Evolutionary conservation across 352 stramenopile species (phyloP).

Genomic region (Pythium periplocum): DNA sequence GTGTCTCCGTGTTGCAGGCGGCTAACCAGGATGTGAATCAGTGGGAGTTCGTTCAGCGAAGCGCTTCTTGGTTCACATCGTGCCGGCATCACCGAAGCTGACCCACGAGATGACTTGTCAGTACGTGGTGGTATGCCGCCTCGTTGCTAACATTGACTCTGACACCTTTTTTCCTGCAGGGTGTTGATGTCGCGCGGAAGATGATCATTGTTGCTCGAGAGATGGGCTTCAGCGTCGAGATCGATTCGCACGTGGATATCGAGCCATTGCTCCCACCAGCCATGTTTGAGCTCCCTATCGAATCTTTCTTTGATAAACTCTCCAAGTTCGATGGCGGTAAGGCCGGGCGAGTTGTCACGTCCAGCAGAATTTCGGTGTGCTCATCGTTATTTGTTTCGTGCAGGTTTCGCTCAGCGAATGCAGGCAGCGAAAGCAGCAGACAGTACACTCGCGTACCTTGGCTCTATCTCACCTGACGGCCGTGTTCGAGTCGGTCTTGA

Average conservation of each 20-base stretch:
- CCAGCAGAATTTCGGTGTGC: too few relatives aligned
- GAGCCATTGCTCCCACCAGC: slow-evolving; percentile 33
- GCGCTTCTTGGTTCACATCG: slow-evolving; percentile 39
- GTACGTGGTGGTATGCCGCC: slow-evolving; percentile 8
- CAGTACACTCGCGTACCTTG: slow-evolving; percentile 48
- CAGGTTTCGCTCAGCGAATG: slow-evolving; percentile 23
- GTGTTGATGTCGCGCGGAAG: slow-evolving; percentile 63
- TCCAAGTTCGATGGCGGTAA: slow-evolving; percentile 29
- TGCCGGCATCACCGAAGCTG: slow-evolving; percentile 59
- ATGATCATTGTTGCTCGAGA: slow-evolving; percentile 61
- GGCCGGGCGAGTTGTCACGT: neutral
- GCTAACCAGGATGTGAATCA: neutral
- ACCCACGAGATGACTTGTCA: slow-evolving; percentile 60
- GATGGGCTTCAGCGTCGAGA: slow-evolving; percentile 30
- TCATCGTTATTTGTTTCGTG: too few relatives aligned
- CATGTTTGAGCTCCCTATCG: slow-evolving; percentile 32
- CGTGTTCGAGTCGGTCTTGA: slow-evolving; percentile 35
- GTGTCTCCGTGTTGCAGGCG: too few relatives aligned
- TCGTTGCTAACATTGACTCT: neutral
- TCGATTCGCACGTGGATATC: slow-evolving; percentile 34
- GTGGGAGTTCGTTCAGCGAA: slow-evolving; percentile 36
- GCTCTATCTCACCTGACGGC: slow-evolving; percentile 35
- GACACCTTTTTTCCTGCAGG: slow-evolving; percentile 13
- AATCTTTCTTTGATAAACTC: slow-evolving; percentile 51
- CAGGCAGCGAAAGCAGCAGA: slow-evolving; percentile 18